Percentiles rank a stretch among this genome's conserved stretches.
phyloP scores from a whole-genome alignment of 2,329 filamentous ascomycete species.

The Colletotrichum echinochloae region DNA sequence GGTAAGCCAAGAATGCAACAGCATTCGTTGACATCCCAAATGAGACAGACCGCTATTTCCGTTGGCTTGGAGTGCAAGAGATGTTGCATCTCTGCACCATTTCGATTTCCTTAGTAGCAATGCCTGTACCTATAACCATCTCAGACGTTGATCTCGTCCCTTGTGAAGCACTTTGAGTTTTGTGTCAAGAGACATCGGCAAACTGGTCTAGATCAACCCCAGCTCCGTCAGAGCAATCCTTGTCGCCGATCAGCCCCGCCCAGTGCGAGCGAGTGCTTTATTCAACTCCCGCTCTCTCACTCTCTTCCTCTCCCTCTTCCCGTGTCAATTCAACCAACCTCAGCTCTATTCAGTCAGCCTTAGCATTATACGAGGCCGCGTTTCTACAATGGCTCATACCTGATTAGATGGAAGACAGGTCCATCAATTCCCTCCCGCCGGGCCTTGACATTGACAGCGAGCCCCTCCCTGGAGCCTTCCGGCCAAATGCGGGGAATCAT shows the following conservation, averaged over 20 bases:
- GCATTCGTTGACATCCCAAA: neutral
- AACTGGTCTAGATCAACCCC: neutral
- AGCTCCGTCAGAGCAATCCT: neutral
- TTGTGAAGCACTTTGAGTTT: slow-evolving; percentile 20
- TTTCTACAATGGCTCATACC: neutral
- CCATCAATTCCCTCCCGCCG: neutral
- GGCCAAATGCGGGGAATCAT: neutral
- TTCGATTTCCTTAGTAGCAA: neutral
- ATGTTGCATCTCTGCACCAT: neutral
- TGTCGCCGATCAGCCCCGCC: slow-evolving; percentile 21
- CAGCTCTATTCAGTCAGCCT: too few species aligned
- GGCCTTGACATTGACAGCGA: neutral
- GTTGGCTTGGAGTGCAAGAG: slow-evolving; percentile 1
- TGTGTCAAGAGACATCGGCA: slow-evolving; percentile 5
- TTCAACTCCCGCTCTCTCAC: neutral
- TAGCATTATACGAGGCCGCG: neutral
- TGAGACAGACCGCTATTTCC: neutral
- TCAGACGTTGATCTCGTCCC: slow-evolving; percentile 19
- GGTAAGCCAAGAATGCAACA: slow-evolving; percentile 3
- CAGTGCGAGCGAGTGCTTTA: neutral
- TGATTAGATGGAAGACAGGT: neutral
- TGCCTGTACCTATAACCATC: neutral
- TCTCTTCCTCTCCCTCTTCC: too few species aligned
- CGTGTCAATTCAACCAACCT: too few species aligned
- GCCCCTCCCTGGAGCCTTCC: neutral